Base-by-base conservation (phyloP, 495 filamentous ascomycete genomes). In the Penicillium dipodomyicola region DNA sequence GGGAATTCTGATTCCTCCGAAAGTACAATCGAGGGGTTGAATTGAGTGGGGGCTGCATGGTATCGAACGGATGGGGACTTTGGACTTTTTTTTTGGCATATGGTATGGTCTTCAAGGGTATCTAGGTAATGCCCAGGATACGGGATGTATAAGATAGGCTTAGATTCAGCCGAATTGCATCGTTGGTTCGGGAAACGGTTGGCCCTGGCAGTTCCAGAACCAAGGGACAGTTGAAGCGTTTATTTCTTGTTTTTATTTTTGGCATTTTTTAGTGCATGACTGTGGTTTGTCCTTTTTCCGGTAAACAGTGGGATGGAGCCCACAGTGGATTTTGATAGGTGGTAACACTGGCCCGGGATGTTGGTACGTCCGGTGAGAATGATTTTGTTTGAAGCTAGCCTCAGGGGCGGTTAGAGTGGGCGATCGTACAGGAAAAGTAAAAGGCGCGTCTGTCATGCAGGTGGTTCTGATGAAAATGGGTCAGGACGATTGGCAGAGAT, bases 361-460 rank as follows among this genome's bases (percentile, higher is more conserved):
- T 67, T 74, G 70, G 70, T 60, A 71, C 65, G 56, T 44, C 27
- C 44, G 61, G 58, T 49, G 45, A 65, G 33, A 65, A 61, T 56
- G 50, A 66, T 66, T 64, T 51, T 59, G 63, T 67, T 65, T 64
- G 62, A 58, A 66, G 64, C 62, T 66, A 71, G 62, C 53, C 59
- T 65, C 64, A 64, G 59, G 63, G 58, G 59, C 57, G 62, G 65
- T 57, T 66, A 63, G 59, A 48, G 50, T 49, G 50, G 50, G 58
- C 52, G 64, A 64, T 66, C 64, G 52, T 53, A 53, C 42, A 44
- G 25, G 25, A 37, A 47, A 46, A 52, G 27, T 29, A 41, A 52
- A 43, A 43, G 15, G 50, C 50, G 50, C 27, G 50, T 52, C 50
- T 49, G 47, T 49, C 47, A 49, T 49, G 47, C 39, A 52, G 48